Percentiles rank a stretch among this genome's conserved stretches.
These are phyloP conservation scores for Athelia psychrophila DNA, from an alignment of 1,284 basidiomycete genomes.

Conservation along the genomic window DNA sequence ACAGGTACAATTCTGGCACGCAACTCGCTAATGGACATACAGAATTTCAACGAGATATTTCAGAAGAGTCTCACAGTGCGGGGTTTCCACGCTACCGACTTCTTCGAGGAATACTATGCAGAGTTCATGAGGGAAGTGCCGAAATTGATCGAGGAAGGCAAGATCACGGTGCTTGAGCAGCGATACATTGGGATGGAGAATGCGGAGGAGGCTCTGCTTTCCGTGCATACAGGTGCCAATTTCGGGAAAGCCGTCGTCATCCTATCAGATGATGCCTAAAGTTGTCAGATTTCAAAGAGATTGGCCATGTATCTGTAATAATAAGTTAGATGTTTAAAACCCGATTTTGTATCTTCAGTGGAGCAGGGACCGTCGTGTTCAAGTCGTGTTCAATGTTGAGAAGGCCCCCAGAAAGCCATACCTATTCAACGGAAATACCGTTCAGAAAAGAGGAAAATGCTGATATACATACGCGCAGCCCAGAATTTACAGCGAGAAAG, in stretches of 20 bases:
- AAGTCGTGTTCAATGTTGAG: no score
- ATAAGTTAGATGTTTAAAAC: no score
- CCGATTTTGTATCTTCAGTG: no score
- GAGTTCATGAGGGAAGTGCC: neutral
- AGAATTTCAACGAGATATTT: neutral
- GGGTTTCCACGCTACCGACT: neutral
- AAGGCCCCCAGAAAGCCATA: no score
- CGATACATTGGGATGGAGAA: conserved; percentile 1
- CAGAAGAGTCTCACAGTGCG: neutral
- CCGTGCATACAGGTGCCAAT: neutral
- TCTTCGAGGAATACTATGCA: neutral
- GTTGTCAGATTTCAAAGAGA: neutral
- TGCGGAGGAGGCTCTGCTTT: neutral
- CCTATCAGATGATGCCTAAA: neutral
- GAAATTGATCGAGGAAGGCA: neutral
- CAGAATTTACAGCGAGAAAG: no score
- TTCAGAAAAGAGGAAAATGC: no score
- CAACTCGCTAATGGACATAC: neutral
- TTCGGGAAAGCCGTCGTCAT: neutral
- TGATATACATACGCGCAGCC: no score
- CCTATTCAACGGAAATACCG: no score
- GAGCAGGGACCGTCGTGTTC: no score
- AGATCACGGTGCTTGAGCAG: neutral
- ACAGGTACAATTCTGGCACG: no score
- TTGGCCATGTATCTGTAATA: no score